Evolutionary conservation across 2,329 filamentous ascomycete genomes (phyloP).

Genomic region (Hymenoscyphus albidus): DNA sequence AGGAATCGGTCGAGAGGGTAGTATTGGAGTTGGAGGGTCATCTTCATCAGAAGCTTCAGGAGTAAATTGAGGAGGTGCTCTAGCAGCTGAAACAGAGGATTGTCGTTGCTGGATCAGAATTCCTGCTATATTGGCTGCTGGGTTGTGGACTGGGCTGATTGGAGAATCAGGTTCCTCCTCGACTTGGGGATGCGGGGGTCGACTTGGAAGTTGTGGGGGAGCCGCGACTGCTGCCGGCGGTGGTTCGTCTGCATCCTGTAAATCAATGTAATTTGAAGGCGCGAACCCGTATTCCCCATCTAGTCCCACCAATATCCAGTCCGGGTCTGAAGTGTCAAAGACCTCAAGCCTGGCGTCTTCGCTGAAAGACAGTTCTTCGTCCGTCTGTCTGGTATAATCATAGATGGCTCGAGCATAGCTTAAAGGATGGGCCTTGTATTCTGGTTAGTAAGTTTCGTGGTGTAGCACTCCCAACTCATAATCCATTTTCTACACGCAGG

Average conservation of each 20-base stretch:
- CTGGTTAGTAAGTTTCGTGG: conserved; percentile 19
- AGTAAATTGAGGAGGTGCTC: conserved; percentile 53
- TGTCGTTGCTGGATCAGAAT: conserved; percentile 43
- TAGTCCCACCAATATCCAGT: conserved; percentile 90
- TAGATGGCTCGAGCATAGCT: conserved; percentile 86
- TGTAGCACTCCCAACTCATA: not conserved
- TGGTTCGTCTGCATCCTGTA: conserved; percentile 39
- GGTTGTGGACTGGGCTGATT: conserved; percentile 25
- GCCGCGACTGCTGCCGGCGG: conserved; percentile 25
- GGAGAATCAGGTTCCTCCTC: conserved; percentile 30
- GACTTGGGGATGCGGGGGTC: conserved; percentile 36
- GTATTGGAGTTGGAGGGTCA: conserved; percentile 53
- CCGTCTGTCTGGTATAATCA: conserved; percentile 94
- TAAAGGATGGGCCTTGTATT: conserved; percentile 56
- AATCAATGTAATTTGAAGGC: conserved; percentile 91
- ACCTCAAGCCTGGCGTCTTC: conserved; percentile 82
- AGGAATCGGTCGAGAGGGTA: conserved; percentile 61
- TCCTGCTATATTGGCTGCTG: conserved; percentile 24
- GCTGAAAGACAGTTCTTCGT: conserved; percentile 93
- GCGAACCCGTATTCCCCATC: conserved; percentile 89
- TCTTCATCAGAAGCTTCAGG: conserved; percentile 67
- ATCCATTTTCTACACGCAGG: not conserved
- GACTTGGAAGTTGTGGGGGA: conserved; percentile 36
- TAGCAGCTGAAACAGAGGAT: conserved; percentile 37
- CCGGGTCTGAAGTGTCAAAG: conserved; percentile 86